Conservation (phyloP, 2,329 filamentous ascomycete species). For the Colletotrichum endophyticum region DNA sequence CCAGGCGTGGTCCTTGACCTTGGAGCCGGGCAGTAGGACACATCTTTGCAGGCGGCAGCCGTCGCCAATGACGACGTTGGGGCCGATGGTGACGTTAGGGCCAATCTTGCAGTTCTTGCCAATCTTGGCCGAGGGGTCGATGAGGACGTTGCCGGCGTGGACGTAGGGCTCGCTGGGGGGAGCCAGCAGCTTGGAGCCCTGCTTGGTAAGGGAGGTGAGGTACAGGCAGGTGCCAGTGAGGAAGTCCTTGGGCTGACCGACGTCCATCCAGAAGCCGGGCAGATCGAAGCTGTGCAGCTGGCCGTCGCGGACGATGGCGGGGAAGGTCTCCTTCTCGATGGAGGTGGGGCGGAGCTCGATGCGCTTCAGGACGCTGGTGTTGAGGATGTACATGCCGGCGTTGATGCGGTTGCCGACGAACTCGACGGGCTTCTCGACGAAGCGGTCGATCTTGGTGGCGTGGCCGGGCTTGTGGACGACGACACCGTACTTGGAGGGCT, state of each 20-base stretch:
- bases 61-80: conserved; percentile 89
- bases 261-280: conserved; percentile 99
- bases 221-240: conserved; percentile 95
- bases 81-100: conserved; percentile 95
- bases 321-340: conserved; percentile 99
- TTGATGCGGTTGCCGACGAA: conserved; percentile 99
- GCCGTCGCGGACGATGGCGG: conserved; percentile 86
- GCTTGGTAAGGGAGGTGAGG: conserved; percentile 90
- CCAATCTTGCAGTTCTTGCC: conserved; percentile 98
- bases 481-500: conserved; percentile 98
- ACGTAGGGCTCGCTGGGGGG: conserved; percentile 79
- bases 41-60: conserved; percentile 93
- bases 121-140: conserved; percentile 93
- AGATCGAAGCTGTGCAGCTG: conserved; percentile 95
- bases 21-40: conserved; percentile 85
- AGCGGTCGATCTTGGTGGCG: conserved; percentile 91
- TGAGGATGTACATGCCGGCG: conserved; percentile 97
- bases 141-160: conserved; percentile 92
- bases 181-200: conserved; percentile 82
- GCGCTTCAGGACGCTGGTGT: conserved; percentile 86
- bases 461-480: conserved; percentile 96
- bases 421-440: conserved; percentile 99
- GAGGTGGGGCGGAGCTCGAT: conserved; percentile 97
- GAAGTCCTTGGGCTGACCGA: conserved; percentile 98
- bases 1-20: conserved; percentile 99